Base-by-base conservation (phyloP, 1,284 basidiomycete genomes). In the Pterula multifida region DNA sequence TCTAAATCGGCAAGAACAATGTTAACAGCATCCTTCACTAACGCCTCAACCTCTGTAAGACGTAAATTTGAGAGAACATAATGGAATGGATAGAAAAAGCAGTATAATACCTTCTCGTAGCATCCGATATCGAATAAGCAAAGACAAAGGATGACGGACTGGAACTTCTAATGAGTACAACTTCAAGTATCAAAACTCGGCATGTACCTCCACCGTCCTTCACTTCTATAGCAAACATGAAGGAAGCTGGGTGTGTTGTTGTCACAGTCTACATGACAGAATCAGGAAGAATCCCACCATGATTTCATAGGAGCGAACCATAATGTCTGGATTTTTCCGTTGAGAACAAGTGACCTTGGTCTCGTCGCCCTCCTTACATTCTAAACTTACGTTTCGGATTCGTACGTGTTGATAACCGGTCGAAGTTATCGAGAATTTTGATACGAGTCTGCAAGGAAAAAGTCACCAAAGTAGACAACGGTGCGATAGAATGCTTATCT, bases 361-460 rank as follows among this genome's bases (percentile, higher is more conserved):
- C 69, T 32, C 73, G 2, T 74, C 68, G 19, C 60, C 65, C 3
- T 65, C 59, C 15, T 70, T 69, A 3, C 68, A 62, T 51, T 71
- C 69, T 24, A 90, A 63, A 25, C 68, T 67, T 0, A 76, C 81
- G 1, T 72, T 74, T 24, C 69, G 68, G 51, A 91, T 75, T 36
- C 85, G 79, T 22, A 90, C 71, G 56, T 80, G 76, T 58, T 88
- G 83, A 55, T 79, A 73, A 28, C 76, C 78, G 28, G 81, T 79
- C 2, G 85, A 76, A 9, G 85, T 85, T 48, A 91, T 73, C 0
- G 85, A 85, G 58, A 90, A 91, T 56, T 80, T 83, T 2, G 85
- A 87, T 58, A 90, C 81, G 3, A 91, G 63, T 53, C 87, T 90
- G 54, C 3, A 26, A 35, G 3, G 19, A 39, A 26, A 49, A 36